Evolutionary conservation across 2,329 filamentous ascomycete genomes (phyloP).

Genomic region (Colletotrichum liaoningense): DNA sequence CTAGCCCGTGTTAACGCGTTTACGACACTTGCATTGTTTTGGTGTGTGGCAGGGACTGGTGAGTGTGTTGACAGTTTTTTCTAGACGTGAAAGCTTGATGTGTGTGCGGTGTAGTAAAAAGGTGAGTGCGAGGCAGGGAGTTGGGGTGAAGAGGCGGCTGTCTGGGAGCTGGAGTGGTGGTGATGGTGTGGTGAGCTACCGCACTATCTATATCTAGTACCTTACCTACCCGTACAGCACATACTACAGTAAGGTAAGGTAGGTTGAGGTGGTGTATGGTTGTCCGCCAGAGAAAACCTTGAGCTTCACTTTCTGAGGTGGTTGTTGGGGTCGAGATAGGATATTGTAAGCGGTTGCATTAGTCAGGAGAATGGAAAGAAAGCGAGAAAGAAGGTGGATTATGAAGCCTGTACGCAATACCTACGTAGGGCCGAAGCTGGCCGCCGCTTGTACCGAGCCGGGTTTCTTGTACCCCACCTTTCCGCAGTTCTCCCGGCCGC

Average conservation of each 20-base stretch:
- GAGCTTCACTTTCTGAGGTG: no score
- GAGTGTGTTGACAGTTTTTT: conserved; percentile 10
- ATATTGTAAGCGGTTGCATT: conserved; percentile 22
- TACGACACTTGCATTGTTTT: conserved; percentile 22
- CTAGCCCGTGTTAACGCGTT: conserved; percentile 3
- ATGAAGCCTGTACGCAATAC: not conserved
- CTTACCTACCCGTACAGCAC: no score
- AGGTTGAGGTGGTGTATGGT: no score
- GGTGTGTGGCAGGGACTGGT: not conserved
- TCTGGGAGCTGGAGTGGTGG: not conserved
- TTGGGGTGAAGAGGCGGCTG: not conserved
- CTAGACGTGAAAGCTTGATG: conserved; percentile 12
- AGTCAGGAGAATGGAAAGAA: conserved; percentile 9
- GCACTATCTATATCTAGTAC: not conserved
- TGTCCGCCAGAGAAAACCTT: no score
- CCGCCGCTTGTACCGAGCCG: conserved; percentile 2
- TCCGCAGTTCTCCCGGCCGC: conserved; percentile 4
- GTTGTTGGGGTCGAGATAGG: not conserved
- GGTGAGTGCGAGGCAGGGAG: not conserved
- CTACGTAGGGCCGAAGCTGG: conserved; percentile 27
- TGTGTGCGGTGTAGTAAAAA: not conserved
- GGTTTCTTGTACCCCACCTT: conserved; percentile 1
- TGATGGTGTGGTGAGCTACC: not conserved
- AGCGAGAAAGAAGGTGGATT: not conserved
- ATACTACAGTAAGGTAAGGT: no score